phyloP scores from a whole-genome alignment of 345 rosid species.

The Brassica nigra region DNA sequence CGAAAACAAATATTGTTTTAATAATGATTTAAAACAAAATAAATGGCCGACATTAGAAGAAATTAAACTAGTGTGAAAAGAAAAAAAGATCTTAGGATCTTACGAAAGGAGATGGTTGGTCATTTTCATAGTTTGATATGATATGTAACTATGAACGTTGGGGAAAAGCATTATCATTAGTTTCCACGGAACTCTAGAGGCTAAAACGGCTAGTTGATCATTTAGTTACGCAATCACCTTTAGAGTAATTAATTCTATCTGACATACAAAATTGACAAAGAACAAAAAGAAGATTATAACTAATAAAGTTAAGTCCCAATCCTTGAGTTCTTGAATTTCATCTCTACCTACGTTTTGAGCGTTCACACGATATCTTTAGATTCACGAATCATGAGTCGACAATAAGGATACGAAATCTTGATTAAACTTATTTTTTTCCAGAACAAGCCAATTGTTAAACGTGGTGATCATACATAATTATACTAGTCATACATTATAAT shows the following conservation, averaged over 20 bases:
- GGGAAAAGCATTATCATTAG: conserved; percentile 22
- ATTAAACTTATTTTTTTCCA: neutral
- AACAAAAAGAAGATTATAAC: neutral
- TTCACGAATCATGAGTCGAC: conserved; percentile 26
- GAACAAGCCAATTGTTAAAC: neutral
- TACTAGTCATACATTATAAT: neutral
- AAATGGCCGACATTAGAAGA: conserved; percentile 30
- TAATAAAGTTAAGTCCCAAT: neutral
- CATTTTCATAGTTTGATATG: conserved; percentile 38
- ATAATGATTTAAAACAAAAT: neutral
- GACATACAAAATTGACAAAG: conserved; percentile 3
- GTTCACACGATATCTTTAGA: conserved; percentile 17
- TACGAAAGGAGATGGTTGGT: conserved; percentile 30
- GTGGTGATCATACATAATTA: conserved; percentile 20
- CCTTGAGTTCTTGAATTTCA: conserved; percentile 8
- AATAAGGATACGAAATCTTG: conserved; percentile 17
- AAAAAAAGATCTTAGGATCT: neutral
- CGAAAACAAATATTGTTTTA: neutral
- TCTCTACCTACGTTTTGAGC: conserved; percentile 15
- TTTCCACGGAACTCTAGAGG: conserved; percentile 5
- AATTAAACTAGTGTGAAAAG: conserved; percentile 12
- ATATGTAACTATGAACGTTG: conserved; percentile 33
- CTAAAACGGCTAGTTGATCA: conserved; percentile 24
- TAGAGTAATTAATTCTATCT: neutral
- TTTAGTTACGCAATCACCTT: conserved; percentile 22